A percentile compares a stretch with the other conserved stretches of the same genome.
Conservation (phyloP, 1,284 basidiomycete species). For the Ustilago tritici region DNA sequence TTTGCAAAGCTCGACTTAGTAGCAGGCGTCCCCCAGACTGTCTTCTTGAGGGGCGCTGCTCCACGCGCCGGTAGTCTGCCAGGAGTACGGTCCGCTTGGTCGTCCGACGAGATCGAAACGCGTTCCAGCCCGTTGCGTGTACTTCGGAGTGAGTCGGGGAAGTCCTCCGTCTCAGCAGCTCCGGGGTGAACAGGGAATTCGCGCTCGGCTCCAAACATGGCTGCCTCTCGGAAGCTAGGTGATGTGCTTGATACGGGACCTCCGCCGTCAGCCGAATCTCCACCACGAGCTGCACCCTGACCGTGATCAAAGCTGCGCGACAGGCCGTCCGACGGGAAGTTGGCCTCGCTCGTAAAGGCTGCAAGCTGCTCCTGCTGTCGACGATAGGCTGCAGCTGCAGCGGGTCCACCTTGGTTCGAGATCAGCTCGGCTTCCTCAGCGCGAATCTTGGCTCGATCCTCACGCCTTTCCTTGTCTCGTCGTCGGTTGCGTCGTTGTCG, state of each 20-base stretch:
- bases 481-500: slow-evolving; percentile 54
- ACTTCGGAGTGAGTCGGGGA: slow-evolving; percentile 53
- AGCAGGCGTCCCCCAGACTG: slow-evolving; percentile 68
- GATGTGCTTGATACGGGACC: slow-evolving; percentile 28
- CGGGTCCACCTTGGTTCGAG: slow-evolving; percentile 36
- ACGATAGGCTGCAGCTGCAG: slow-evolving; percentile 47
- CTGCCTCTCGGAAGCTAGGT: slow-evolving; percentile 63
- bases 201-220: slow-evolving; percentile 65
- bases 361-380: slow-evolving; percentile 45
- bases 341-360: slow-evolving; percentile 39
- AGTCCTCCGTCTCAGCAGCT: slow-evolving; percentile 47
- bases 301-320: slow-evolving; percentile 44
- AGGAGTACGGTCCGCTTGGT: slow-evolving; percentile 22
- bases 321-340: slow-evolving; percentile 52
- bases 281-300: slow-evolving; percentile 10
- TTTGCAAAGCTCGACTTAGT: slow-evolving; percentile 48
- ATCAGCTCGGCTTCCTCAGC: slow-evolving; percentile 59
- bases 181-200: slow-evolving; percentile 65
- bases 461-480: slow-evolving; percentile 57
- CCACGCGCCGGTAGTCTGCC: slow-evolving; percentile 2
- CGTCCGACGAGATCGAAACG: slow-evolving; percentile 42
- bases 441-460: slow-evolving; percentile 61
- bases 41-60: slow-evolving; percentile 41
- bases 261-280: slow-evolving; percentile 9
- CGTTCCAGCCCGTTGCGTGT: slow-evolving; percentile 28